phyloP scores from a whole-genome alignment of 2,329 filamentous ascomycete species.

The Aureobasidium sp. region DNA sequence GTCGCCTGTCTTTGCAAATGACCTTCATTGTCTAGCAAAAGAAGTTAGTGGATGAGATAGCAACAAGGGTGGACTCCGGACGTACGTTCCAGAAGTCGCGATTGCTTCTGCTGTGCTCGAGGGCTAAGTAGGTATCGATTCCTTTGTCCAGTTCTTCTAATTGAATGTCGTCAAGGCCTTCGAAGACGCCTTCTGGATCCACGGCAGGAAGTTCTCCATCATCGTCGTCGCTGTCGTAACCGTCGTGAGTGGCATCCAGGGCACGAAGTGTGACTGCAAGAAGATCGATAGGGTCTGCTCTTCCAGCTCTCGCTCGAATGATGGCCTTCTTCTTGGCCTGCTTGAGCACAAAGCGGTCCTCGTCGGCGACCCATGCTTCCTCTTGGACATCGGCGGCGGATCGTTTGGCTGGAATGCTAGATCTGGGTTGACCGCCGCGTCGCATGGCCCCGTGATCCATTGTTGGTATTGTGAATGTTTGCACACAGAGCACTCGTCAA shows the following conservation, averaged over 20 bases:
- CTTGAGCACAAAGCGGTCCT: conserved; percentile 91
- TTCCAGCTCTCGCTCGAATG: conserved; percentile 83
- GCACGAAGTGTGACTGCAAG: conserved; percentile 85
- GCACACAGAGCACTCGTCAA: not conserved
- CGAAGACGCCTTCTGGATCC: conserved; percentile 73
- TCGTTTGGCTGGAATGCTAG: conserved; percentile 36
- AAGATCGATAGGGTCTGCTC: conserved; percentile 89
- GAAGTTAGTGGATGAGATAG: not conserved
- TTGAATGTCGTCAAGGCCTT: conserved; percentile 59
- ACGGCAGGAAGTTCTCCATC: conserved; percentile 74
- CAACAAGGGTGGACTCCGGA: not conserved
- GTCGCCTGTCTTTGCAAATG: conserved; percentile 69
- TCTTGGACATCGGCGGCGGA: conserved; percentile 40
- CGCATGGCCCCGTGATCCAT: conserved; percentile 4
- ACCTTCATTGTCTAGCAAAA: conserved; percentile 64
- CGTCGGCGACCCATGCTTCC: conserved; percentile 74
- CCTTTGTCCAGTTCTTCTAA: conserved; percentile 73
- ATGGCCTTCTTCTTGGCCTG: conserved; percentile 98
- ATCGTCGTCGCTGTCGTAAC: conserved; percentile 72
- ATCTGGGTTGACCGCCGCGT: conserved; percentile 22
- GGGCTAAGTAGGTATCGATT: conserved; percentile 67
- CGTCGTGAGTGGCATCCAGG: conserved; percentile 74
- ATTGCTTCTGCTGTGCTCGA: conserved; percentile 74
- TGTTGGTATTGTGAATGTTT: not conserved
- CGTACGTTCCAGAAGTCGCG: conserved; percentile 75